These are phyloP conservation scores for Salix suchowensis DNA, from an alignment of 345 rosid species.

Conservation along the genomic window DNA sequence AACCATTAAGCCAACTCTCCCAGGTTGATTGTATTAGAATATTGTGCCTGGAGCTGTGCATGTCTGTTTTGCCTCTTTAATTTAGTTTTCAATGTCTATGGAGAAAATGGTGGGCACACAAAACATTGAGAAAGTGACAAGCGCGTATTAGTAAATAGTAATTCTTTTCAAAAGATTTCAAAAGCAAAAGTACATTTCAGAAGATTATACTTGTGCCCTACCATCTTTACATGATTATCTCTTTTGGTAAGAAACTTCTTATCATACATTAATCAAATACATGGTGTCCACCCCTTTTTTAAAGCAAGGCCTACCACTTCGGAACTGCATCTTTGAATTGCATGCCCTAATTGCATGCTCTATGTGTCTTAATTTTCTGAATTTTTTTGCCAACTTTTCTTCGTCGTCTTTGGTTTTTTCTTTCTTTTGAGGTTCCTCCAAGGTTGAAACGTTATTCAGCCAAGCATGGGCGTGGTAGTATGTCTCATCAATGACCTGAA, in stretches of 20 bases:
- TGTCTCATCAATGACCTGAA: no score
- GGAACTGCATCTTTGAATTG: conserved; percentile 2
- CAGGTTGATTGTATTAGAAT: no score
- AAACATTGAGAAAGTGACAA: conserved; percentile 22
- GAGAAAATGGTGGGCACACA: conserved; percentile 33
- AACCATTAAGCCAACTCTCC: no score
- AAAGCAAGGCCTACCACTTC: conserved; percentile 29
- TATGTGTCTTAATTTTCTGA: background rate
- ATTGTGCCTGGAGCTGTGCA: background rate
- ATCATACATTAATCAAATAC: conserved; percentile 35
- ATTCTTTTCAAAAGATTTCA: conserved; percentile 32
- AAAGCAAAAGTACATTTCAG: conserved; percentile 34
- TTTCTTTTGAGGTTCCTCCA: background rate
- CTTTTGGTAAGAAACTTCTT: conserved; percentile 40
- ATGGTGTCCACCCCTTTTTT: conserved; percentile 30
- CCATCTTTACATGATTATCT: conserved; percentile 43
- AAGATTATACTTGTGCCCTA: conserved; percentile 48
- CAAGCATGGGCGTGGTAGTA: no score
- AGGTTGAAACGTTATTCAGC: no score
- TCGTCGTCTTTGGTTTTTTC: no score
- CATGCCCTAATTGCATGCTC: background rate
- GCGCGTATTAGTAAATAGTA: conserved; percentile 1
- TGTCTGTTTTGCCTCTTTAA: conserved; percentile 11
- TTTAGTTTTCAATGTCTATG: conserved; percentile 5
- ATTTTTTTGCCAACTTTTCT: background rate